These are phyloP conservation scores for Rhamnella rubrinervis DNA, from an alignment of 331 rosid species.

Conservation along the genomic window DNA sequence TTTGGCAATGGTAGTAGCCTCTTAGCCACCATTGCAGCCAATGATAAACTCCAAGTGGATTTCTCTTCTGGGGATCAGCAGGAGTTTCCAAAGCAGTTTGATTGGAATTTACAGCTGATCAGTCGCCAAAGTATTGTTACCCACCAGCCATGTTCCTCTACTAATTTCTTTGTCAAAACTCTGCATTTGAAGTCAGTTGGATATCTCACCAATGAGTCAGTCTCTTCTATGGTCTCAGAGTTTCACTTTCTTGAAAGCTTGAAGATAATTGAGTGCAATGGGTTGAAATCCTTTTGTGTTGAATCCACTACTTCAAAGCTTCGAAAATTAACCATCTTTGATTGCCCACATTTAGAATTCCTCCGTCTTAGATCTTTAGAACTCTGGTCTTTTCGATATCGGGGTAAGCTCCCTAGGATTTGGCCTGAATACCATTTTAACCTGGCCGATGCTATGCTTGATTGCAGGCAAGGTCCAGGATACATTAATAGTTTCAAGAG, in stretches of 20 bases:
- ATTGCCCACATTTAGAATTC: constrained; percentile 52
- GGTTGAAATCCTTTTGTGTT: constrained; percentile 49
- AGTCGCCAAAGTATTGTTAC: constrained; percentile 11
- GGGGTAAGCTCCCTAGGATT: constrained; percentile 62
- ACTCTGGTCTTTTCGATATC: constrained; percentile 45
- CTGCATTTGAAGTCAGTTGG: constrained; percentile 59
- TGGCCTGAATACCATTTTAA: constrained; percentile 59
- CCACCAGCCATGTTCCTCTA: constrained; percentile 26
- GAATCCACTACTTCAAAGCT: constrained; percentile 44
- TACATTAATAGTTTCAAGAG: constrained; percentile 18
- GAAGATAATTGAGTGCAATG: constrained; percentile 53
- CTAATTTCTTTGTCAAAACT: constrained; percentile 47
- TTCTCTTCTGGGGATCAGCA: constrained; percentile 39
- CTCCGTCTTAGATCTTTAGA: constrained; percentile 48
- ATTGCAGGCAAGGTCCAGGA: constrained; percentile 56
- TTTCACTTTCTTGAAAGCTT: constrained; percentile 54
- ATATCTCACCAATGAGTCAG: constrained; percentile 38
- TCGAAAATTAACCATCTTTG: constrained; percentile 47
- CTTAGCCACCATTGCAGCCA: constrained; percentile 45
- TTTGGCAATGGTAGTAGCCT: constrained; percentile 34
- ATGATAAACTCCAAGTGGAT: constrained; percentile 51
- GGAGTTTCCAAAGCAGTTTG: constrained; percentile 36
- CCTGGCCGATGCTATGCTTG: constrained; percentile 64
- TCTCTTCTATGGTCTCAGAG: constrained; percentile 46
- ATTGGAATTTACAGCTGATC: constrained; percentile 32